These are phyloP conservation scores for Suillus placidus DNA, from an alignment of 768 basidiomycete species.

Conservation along the genomic window DNA sequence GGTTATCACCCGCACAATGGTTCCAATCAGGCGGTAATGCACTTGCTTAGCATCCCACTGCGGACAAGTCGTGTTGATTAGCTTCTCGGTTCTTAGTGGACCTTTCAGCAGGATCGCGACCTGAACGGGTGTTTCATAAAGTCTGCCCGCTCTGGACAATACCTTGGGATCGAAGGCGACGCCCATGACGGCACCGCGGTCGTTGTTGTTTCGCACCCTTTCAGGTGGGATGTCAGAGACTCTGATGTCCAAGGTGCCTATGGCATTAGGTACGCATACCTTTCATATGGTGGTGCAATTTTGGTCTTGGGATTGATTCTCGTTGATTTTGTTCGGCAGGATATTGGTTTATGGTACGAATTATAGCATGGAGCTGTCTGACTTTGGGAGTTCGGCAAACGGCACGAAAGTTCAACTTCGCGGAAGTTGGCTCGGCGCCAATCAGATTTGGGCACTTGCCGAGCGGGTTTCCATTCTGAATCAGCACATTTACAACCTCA, in stretches of 20 bases:
- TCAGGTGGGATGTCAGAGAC: constrained; percentile 52
- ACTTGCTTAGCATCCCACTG: not conserved
- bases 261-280: constrained; percentile 45
- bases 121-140: constrained; percentile 46
- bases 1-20: constrained; percentile 44
- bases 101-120: constrained; percentile 33
- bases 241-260: constrained; percentile 41
- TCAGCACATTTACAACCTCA: constrained; percentile 48
- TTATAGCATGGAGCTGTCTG: constrained; percentile 49
- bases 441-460: no score
- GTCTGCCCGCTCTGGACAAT: constrained; percentile 43
- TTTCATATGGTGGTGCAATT: not conserved
- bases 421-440: no score
- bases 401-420: constrained; percentile 43
- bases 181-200: constrained; percentile 41
- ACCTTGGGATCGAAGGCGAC: constrained; percentile 39
- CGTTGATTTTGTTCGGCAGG: constrained; percentile 31
- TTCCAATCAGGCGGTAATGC: constrained; percentile 50
- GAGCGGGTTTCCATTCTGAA: constrained; percentile 23
- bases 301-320: not conserved
- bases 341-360: constrained; percentile 48
- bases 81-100: constrained; percentile 45
- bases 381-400: constrained; percentile 44
- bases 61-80: not conserved
- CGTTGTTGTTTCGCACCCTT: constrained; percentile 38